phyloP scores from a whole-genome alignment of 139 green algal species.

The Eudorina sp. region DNA sequence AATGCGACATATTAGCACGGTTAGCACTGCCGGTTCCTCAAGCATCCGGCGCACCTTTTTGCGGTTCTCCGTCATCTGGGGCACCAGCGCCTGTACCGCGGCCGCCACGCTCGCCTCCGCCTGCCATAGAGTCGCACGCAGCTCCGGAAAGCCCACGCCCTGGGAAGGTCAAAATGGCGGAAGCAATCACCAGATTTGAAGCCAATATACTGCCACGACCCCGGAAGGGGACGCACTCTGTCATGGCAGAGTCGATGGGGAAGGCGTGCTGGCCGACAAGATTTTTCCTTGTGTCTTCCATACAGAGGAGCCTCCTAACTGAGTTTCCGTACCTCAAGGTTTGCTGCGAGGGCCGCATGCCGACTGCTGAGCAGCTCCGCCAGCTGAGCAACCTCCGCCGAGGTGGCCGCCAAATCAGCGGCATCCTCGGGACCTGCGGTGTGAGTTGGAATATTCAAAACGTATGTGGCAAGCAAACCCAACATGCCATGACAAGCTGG shows the following conservation, averaged over 20 bases:
- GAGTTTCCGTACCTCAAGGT: conserved; percentile 61
- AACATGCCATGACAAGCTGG: too few species aligned
- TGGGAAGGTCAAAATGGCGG: not conserved
- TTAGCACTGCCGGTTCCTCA: too few species aligned
- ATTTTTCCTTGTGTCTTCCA: too few species aligned
- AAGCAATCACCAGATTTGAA: too few species aligned
- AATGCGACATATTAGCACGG: too few species aligned
- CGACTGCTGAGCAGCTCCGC: conserved; percentile 78
- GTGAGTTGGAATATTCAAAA: too few species aligned
- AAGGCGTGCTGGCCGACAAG: too few species aligned
- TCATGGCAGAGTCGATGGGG: too few species aligned
- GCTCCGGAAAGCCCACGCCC: conserved; percentile 76
- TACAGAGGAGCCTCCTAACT: too few species aligned
- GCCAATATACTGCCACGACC: too few species aligned
- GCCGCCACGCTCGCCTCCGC: conserved; percentile 71
- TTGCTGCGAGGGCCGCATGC: conserved; percentile 62
- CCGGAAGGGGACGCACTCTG: too few species aligned
- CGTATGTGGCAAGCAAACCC: too few species aligned
- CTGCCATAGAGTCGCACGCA: conserved; percentile 82
- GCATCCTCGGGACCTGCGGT: conserved; percentile 1
- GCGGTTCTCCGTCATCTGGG: conserved; percentile 89
- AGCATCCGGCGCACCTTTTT: conserved; percentile 75
- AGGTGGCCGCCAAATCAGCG: conserved; percentile 70
- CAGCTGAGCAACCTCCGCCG: conserved; percentile 67
- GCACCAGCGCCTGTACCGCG: conserved; percentile 83